phyloP scores from a whole-genome alignment of 306 rosid species.

The Inga oerstediana region DNA sequence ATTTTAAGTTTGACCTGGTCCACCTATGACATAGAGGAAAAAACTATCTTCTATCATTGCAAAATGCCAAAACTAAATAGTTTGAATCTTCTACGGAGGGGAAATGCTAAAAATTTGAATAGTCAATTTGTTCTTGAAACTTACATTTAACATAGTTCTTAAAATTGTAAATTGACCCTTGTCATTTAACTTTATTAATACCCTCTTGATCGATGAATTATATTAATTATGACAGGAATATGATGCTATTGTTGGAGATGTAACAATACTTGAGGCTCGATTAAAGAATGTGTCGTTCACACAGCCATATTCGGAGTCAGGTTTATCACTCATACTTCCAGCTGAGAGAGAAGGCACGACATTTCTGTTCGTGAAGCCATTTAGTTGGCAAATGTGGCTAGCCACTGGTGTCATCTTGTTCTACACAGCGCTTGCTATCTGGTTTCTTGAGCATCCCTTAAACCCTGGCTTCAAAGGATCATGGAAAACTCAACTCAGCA shows the following conservation, averaged over 20 bases:
- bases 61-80: background rate
- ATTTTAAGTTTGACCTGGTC: background rate
- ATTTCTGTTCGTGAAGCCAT: constrained; percentile 66
- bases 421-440: constrained; percentile 59
- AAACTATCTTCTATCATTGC: background rate
- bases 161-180: background rate
- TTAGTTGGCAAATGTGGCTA: constrained; percentile 59
- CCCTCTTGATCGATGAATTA: background rate
- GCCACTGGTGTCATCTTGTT: constrained; percentile 41
- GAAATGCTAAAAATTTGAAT: background rate
- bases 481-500: constrained; percentile 56
- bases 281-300: constrained; percentile 51
- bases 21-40: background rate
- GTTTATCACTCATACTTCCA: constrained; percentile 54
- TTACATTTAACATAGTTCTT: background rate
- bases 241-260: constrained; percentile 64
- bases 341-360: constrained; percentile 37
- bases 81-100: background rate
- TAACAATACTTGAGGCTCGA: constrained; percentile 57
- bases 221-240: constrained; percentile 34
- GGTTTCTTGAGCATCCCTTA: constrained; percentile 64
- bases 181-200: background rate
- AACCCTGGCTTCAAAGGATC: constrained; percentile 63
- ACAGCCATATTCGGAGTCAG: constrained; percentile 67
- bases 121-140: background rate